Evolutionary conservation across 1,139 yeast species (phyloP), one percentile per base, ranked within the genome.

Genomic region (Debaryomycetaceae sp.): DNA sequence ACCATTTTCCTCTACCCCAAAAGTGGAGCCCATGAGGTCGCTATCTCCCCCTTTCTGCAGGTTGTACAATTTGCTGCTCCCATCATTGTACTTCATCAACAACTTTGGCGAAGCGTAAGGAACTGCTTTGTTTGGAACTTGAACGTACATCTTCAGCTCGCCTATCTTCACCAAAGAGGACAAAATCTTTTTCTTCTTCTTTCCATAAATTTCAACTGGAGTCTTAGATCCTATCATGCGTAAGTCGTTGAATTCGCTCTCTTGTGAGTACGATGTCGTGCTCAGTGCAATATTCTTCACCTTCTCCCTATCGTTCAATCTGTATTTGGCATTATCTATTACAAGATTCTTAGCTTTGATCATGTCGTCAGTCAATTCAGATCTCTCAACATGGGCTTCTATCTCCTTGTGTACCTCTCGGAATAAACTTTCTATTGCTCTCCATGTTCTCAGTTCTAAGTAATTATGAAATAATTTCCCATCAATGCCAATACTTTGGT

Each of bases 101-200:
- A 74, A 57, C 45, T 64, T 63, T 1, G 79, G 76, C 1, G 76
- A 63, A 5, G 68, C 56, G 50, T 72, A 73, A 0, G 70, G 66
- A n/a, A 74, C 52, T 6, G 67, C 60, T 41, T 60, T 63, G 39
- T 54, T 53, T 0, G 78, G 78, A 0, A 72, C 67, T 38, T 52
- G 52, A 6, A 62, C 73, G 42, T 58, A 65, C 24, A 73, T 45
- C 38, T 53, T 57, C 70, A 68, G 68, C 9, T 54, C 55, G 1
- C 79, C 79, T 20, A 72, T 56, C 42, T 65, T 64, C 6, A 64
- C 60, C 6, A 63, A 47, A 1, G 73, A 62, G 34, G 75, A 63
- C 38, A 73, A 54, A 37, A 74, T 58, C 48, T 63, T 60, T 49
- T 68, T 71, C 57, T 70, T 73, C 58, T 69, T 70, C 52, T 70